Base-by-base conservation (phyloP, 1,139 yeast genomes). In the Diutina ranongensis region DNA sequence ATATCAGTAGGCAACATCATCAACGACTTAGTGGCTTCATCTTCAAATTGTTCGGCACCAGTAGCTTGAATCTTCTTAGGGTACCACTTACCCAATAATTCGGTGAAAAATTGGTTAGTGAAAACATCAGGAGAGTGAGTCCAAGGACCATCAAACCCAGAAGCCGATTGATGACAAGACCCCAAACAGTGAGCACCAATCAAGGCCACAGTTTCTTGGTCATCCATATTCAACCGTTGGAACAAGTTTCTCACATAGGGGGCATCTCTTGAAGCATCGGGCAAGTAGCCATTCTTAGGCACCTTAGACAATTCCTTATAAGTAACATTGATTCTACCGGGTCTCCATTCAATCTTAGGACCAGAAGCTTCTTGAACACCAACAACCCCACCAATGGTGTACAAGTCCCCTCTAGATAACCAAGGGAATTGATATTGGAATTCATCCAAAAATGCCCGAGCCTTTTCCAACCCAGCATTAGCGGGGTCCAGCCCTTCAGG, bases 71-170 rank as follows among this genome's bases (percentile, higher is more conserved):
- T 25, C 3, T 3, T 12, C 58, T 74, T 75, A 53, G 79, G 76
- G 51, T 79, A 75, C 97, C 97, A 89, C 53, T 79, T 85, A 56
- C 76, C 72, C 53, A 87, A 65, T 54, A 89, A 74, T 57, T 85
- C 72, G 50, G 76, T 79, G 68, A 65, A 89, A 64, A 83, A 87
- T 54, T 83, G 92, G 62, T 86, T 87, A 54, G 92, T 80, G 63
- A 89, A 85, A 63, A 76, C 68, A 54, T 88, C 88, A 55, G 87
- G 85, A 36, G 88, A 80, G 49, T 89, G 92, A 48, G 92, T 94
- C 97, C 97, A 89, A 45, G 95, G 95, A 45, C 97, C 97, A 51
- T 83, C 94, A 61, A 68, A 89, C 2, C 96, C 97, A 12, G 83
- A 73, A 52, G 71, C 70, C 45, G 66, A 56, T 32, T 69, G 61